These are phyloP conservation scores for Epichloe gansuensis DNA, from an alignment of 2,329 filamentous ascomycete genomes.

Conservation along the genomic window DNA sequence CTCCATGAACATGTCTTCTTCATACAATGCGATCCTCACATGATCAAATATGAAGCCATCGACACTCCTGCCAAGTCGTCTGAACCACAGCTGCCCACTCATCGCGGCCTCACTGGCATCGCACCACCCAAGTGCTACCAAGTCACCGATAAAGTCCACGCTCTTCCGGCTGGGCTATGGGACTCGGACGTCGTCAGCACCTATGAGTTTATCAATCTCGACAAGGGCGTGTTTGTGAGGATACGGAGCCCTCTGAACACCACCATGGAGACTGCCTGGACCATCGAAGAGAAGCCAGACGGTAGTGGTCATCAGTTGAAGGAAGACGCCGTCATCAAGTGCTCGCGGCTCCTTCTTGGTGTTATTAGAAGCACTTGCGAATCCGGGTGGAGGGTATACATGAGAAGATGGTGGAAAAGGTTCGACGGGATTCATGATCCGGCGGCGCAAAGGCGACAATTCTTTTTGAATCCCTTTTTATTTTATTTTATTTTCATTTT, in stretches of 20 bases:
- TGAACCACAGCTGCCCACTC: conserved; percentile 18
- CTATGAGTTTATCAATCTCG: conserved; percentile 40
- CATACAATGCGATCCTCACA: conserved; percentile 40
- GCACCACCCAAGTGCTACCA: conserved; percentile 28
- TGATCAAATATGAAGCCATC: conserved; percentile 29
- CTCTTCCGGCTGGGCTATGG: conserved; percentile 43
- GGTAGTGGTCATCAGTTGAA: conserved; percentile 29
- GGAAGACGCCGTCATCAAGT: conserved; percentile 38
- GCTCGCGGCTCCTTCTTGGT: conserved; percentile 35
- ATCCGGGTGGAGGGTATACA: conserved; percentile 38
- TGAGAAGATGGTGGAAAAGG: conserved; percentile 29
- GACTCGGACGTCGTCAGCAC: conserved; percentile 40
- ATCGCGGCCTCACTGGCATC: conserved; percentile 13
- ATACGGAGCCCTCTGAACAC: conserved; percentile 38
- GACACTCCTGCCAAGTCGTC: conserved; percentile 14
- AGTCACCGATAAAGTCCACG: conserved; percentile 38
- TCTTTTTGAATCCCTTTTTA: no score
- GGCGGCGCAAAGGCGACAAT: no score
- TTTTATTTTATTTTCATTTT: no score
- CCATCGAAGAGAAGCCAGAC: conserved; percentile 18
- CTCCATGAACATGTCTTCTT: conserved; percentile 42
- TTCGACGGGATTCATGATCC: conserved; percentile 12
- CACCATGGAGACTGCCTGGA: conserved; percentile 43
- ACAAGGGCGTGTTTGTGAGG: conserved; percentile 38
- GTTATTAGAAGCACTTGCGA: conserved; percentile 41